Evolutionary conservation across 179 eudicot species (phyloP).

Genomic region (Nepenthes alata): DNA sequence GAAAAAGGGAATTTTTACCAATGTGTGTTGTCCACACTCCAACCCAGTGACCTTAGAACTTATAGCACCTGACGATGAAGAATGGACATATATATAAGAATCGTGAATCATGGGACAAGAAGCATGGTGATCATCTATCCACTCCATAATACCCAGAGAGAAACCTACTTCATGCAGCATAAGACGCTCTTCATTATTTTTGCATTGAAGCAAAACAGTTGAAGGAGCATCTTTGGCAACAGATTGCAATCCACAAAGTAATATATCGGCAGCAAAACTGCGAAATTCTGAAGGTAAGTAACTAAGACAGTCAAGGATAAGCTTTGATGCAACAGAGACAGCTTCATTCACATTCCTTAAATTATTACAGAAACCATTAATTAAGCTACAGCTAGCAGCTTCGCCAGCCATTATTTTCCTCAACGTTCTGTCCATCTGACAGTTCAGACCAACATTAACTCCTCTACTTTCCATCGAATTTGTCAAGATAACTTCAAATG

Average conservation of each 20-base stretch:
- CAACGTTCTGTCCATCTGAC: constrained; percentile 6
- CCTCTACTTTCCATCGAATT: constrained; percentile 19
- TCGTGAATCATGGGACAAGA: constrained; percentile 25
- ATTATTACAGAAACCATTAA: constrained; percentile 3
- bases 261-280: constrained; percentile 61
- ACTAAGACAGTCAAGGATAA: constrained; percentile 64
- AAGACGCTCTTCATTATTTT: constrained; percentile 41
- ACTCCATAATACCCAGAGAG: constrained; percentile 68
- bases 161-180: constrained; percentile 89
- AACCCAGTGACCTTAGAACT: constrained; percentile 14
- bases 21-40: constrained; percentile 6
- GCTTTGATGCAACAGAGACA: constrained; percentile 30
- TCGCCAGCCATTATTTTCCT: constrained; percentile 12
- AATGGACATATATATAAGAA: constrained; percentile 15
- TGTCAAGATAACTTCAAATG: constrained; percentile 50
- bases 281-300: constrained; percentile 67
- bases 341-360: constrained; percentile 16
- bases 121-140: constrained; percentile 65
- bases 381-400: background rate
- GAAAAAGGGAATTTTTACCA: constrained; percentile 7
- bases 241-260: constrained; percentile 60
- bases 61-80: constrained; percentile 14
- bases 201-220: constrained; percentile 50
- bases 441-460: constrained; percentile 9
- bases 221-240: constrained; percentile 55